Conservation (phyloP, 139 green algal species). For the Coelastrella sp. region DNA sequence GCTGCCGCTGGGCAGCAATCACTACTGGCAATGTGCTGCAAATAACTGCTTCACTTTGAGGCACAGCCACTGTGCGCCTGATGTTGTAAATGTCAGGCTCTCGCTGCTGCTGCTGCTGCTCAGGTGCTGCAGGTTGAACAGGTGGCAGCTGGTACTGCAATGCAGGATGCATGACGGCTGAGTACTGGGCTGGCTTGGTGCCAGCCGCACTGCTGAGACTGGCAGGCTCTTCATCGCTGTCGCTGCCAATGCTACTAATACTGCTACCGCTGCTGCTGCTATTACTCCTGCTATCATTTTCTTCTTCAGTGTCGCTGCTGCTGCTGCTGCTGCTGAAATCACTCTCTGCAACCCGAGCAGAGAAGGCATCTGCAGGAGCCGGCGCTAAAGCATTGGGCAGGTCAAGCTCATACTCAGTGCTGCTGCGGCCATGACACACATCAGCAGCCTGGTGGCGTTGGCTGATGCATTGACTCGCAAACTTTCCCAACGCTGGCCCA, state of each 20-base stretch:
- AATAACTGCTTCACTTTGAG: neutral
- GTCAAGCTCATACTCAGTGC: constrained; percentile 2
- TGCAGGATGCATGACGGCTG: neutral
- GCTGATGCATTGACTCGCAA: neutral
- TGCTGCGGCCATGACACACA: neutral
- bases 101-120: constrained; percentile 1
- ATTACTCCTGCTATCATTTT: constrained; percentile 9
- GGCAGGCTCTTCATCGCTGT: neutral
- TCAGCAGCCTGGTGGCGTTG: neutral
- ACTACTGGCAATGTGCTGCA: neutral
- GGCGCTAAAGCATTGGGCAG: constrained; percentile 20
- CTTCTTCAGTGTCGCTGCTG: neutral
- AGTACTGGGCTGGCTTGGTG: neutral
- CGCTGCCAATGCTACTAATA: neutral
- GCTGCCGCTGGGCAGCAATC: neutral
- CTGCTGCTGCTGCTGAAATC: neutral
- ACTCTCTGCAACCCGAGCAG: neutral
- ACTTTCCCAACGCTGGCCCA: too few species aligned
- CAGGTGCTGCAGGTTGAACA: neutral
- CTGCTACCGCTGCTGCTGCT: constrained; percentile 35
- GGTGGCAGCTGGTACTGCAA: constrained; percentile 21
- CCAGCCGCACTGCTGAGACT: neutral
- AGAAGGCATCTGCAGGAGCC: constrained; percentile 5
- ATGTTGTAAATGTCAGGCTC: neutral
- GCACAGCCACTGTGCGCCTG: neutral